These are phyloP conservation scores for Brasenia schreberi DNA, from an alignment of 164 flowering plant species.

Conservation along the genomic window DNA sequence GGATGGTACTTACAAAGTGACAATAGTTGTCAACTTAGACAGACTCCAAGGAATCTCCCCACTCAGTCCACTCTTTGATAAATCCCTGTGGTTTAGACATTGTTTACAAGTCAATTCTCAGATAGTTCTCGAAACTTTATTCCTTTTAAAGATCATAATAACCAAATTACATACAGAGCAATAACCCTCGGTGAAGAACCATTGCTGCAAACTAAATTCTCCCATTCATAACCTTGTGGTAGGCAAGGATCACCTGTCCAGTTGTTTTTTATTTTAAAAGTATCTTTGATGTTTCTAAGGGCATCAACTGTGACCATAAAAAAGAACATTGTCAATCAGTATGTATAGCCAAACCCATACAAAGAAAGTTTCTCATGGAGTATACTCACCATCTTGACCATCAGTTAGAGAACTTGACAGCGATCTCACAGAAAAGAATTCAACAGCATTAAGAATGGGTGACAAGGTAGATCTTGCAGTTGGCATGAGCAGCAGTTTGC, in stretches of 20 bases:
- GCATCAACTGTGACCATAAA: too few relatives aligned
- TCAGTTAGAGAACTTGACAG: too few relatives aligned
- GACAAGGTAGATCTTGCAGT: too few relatives aligned
- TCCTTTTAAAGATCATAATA: too few relatives aligned
- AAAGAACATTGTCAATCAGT: too few relatives aligned
- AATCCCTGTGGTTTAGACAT: slow-evolving; percentile 28
- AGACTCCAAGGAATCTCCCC: slow-evolving; percentile 21
- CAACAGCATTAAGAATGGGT: too few relatives aligned
- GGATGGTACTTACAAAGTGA: slow-evolving; percentile 22
- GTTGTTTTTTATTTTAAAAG: slow-evolving; percentile 16
- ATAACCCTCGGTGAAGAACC: slow-evolving; percentile 10
- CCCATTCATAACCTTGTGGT: slow-evolving; percentile 25
- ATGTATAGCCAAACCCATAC: too few relatives aligned
- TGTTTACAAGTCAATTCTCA: too few relatives aligned
- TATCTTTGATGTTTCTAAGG: slow-evolving; percentile 17
- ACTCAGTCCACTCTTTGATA: slow-evolving; percentile 25
- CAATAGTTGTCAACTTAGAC: slow-evolving; percentile 15
- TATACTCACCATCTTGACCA: too few relatives aligned
- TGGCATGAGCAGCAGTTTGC: not conserved
- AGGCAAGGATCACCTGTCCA: slow-evolving; percentile 54
- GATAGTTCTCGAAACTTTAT: too few relatives aligned
- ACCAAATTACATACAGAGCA: slow-evolving; percentile 31
- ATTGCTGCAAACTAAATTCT: slow-evolving; percentile 26
- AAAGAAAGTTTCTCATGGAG: too few relatives aligned
- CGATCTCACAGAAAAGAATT: too few relatives aligned